Base-by-base conservation (phyloP, 495 filamentous ascomycete species). In the Penicillium argentinense region DNA sequence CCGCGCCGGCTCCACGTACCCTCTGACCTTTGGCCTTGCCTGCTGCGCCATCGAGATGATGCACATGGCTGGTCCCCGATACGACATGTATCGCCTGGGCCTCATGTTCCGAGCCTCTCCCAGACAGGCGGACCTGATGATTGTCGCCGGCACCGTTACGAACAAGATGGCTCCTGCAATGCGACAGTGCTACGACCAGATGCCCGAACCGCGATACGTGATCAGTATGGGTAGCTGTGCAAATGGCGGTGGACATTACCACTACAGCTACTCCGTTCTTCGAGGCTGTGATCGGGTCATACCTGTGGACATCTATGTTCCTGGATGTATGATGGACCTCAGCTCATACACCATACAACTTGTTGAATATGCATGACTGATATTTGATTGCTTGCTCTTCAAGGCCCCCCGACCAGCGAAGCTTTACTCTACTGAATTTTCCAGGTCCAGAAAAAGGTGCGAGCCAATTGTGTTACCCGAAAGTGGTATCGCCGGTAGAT, bases 31-130 rank as follows among this genome's bases (percentile, higher is more conserved):
- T 65, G 90, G 87, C 6, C 86, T 95, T 18, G 90, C 90, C 48
- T 95, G 90, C 78, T 95, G 90, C 70, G 89, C 88, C 66, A 71
- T 96, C 52, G 90, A 95, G 64, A 96, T 96, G 90, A 96, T 96
- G 91, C 89, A 93, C 66, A 76, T 91, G 9, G 95, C 90, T 18
- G 90, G 89, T 30, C 90, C 90, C 9, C 89, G 91, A 13, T 96
- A 96, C 77, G 90, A 96, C 57, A 90, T 95, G 61, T 91, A 96
- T 71, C 76, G 91, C 8, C 77, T 96, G 16, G 90, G 90, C 41
- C 93, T 96, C 69, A 95, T 96, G 56, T 96, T 96, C 81, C 87
- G 90, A 38, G 90, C 89, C 38, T 93, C 88, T 14, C 90, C 90
- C 5, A 86, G 90, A 5, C 90, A 96, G 68, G 88, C 87, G 34